Evolutionary conservation across 2,329 filamentous ascomycete genomes (phyloP).

Genomic region (Alternaria longipes): DNA sequence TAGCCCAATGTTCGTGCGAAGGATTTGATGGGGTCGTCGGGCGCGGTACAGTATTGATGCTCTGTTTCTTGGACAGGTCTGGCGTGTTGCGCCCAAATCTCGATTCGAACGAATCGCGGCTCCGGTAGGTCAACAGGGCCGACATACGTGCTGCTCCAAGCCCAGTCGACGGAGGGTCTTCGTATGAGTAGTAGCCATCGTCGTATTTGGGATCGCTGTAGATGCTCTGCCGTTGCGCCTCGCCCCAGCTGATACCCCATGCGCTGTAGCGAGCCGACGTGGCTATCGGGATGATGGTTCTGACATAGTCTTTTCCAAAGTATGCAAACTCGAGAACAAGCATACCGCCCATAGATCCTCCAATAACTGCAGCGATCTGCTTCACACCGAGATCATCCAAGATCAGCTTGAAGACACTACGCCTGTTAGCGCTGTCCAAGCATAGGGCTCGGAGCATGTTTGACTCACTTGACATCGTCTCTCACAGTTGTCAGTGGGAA

Average conservation of each 20-base stretch:
- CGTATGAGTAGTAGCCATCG: conserved; percentile 90
- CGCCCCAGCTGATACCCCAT: conserved; percentile 91
- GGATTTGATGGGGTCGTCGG: conserved; percentile 51
- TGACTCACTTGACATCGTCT: conserved; percentile 87
- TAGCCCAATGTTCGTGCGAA: conserved; percentile 59
- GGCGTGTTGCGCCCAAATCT: conserved; percentile 94
- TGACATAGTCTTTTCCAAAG: conserved; percentile 85
- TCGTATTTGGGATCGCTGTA: conserved; percentile 99
- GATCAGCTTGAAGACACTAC: conserved; percentile 78
- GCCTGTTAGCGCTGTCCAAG: conserved; percentile 19
- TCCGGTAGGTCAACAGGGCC: conserved; percentile 92
- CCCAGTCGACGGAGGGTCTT: conserved; percentile 85
- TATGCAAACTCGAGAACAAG: conserved; percentile 93
- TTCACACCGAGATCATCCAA: conserved; percentile 82
- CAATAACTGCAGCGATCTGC: conserved; percentile 80
- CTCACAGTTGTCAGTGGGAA: conserved; percentile 95
- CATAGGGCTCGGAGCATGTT: background rate
- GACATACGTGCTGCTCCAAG: conserved; percentile 96
- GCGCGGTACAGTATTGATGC: conserved; percentile 74
- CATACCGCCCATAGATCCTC: conserved; percentile 89
- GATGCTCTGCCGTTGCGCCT: conserved; percentile 89
- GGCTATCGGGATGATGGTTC: conserved; percentile 81
- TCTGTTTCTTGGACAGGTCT: conserved; percentile 82
- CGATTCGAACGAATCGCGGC: conserved; percentile 94
- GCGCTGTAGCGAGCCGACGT: conserved; percentile 86